phyloP scores from a whole-genome alignment of 495 filamentous ascomycete genomes.

The Halenospora varia region DNA sequence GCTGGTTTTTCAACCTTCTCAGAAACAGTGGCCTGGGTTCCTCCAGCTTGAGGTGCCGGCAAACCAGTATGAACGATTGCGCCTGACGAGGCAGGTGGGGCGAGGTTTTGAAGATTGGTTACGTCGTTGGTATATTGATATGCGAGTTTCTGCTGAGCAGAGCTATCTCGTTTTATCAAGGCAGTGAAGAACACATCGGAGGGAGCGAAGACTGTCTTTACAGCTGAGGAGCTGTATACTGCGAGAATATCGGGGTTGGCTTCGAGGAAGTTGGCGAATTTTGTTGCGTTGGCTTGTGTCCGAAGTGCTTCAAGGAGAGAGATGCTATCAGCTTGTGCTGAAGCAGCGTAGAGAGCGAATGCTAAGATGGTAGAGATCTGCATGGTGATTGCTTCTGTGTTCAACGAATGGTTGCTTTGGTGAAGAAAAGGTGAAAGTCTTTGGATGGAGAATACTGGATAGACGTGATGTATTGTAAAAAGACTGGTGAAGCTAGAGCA shows the following conservation, averaged over 20 bases:
- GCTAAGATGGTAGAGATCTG: background rate
- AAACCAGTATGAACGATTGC: background rate
- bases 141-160: background rate
- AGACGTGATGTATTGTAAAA: no score
- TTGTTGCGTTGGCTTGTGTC: slow-evolving; percentile 24
- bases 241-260: slow-evolving; percentile 21
- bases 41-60: background rate
- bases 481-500: no score
- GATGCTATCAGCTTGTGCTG: background rate
- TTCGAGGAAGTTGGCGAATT: slow-evolving; percentile 30
- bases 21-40: background rate
- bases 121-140: background rate
- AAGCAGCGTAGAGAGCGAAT: background rate
- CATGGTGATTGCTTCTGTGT: background rate
- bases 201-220: slow-evolving; percentile 32
- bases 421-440: no score
- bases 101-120: background rate
- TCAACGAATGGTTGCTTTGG: no score
- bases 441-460: no score
- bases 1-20: background rate
- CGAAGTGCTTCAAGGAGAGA: background rate
- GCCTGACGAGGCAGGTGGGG: background rate
- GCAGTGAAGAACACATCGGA: slow-evolving; percentile 9
- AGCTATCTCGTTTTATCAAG: background rate
- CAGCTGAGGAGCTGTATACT: slow-evolving; percentile 25